Evolutionary conservation across 805 yeast species (phyloP), one percentile per base, ranked within the genome.

Genomic region (Nakazawaea populi): DNA sequence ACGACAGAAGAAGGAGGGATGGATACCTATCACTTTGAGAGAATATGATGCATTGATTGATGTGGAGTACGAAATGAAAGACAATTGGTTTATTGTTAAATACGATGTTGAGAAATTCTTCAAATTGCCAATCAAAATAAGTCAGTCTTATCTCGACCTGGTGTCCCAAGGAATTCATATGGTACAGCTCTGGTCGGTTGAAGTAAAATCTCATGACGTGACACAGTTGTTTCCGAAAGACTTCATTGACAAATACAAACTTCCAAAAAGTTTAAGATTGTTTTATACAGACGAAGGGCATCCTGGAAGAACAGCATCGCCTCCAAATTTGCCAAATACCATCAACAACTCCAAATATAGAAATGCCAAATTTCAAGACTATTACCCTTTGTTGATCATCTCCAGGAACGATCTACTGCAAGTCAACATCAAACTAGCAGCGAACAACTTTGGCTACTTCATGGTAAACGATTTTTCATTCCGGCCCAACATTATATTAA

Each of bases 291-390:
- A 51, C 1, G 54, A 51, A 14, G 68, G 68, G 1, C 63, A 64
- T 46, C 52, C 57, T 9, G 59, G 63, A 44, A 54, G 49, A 30
- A 52, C 59, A 34, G 61, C 62, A 6, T 49, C 61, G 3, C 67
- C 64, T 6, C 10, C 29, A 10, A 29, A 47, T 35, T 36, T 49
- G 11, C 44, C 47, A 31, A 43, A 48, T 28, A 44, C 46, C 3
- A 31, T 44, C 31, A 31, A 42, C n/a, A 47, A 48, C 3, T 9
- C 49, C 24, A 42, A 45, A n/a, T 52, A 42, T 40, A 52, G 59
- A 40, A 42, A 31, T 12, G 60, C 68, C 0, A 46, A 56, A 24
- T 64, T 64, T 44, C 69, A 65, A 46, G 68, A 64, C 47, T 65
- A 64, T 44, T 65, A 51, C 44, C 68, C 69, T 1, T 36, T 65